A percentile compares a stretch with the other conserved stretches of the same genome.
Evolutionary conservation across 2,329 filamentous ascomycete species (phyloP).

Genomic region (Hirsutella rhossiliensis): DNA sequence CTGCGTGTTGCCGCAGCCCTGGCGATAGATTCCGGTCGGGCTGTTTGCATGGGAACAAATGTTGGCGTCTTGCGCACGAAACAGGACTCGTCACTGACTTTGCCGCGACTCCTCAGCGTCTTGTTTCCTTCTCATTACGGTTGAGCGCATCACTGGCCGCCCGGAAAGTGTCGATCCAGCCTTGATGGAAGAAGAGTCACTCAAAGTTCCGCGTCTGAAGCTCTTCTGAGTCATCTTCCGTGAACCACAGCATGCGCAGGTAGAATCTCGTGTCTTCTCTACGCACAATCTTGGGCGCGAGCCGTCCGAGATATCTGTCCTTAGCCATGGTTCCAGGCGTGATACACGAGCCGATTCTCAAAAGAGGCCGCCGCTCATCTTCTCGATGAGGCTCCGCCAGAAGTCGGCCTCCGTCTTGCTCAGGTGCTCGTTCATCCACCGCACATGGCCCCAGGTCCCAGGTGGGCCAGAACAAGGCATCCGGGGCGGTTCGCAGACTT

Average conservation of each 20-base stretch:
- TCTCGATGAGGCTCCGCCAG: constrained; percentile 4
- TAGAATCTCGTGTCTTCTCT: constrained; percentile 6
- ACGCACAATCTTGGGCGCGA: constrained; percentile 4
- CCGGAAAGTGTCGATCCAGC: too few species aligned
- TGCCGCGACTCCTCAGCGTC: too few species aligned
- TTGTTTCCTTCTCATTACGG: too few species aligned
- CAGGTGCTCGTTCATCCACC: constrained; percentile 7
- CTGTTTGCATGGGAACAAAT: too few species aligned
- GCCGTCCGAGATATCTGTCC: constrained; percentile 1
- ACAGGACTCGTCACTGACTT: too few species aligned
- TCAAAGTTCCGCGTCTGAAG: too few species aligned
- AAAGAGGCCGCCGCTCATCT: constrained; percentile 6
- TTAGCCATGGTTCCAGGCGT: constrained; percentile 7
- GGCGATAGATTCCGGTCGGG: too few species aligned
- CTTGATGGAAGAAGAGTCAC: too few species aligned
- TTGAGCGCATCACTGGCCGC: too few species aligned
- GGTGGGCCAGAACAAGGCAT: constrained; percentile 9
- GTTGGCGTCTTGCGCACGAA: too few species aligned
- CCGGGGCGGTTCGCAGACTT: constrained; percentile 6
- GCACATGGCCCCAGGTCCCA: constrained; percentile 7
- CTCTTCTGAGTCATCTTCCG: constrained; percentile 5
- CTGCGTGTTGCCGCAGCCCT: too few species aligned
- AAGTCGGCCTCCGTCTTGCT: not conserved
- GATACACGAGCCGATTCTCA: constrained; percentile 7
- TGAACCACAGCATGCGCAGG: constrained; percentile 6